Evolutionary conservation across 2,329 filamentous ascomycete genomes (phyloP).

Genomic region (Corynespora cassiicola): DNA sequence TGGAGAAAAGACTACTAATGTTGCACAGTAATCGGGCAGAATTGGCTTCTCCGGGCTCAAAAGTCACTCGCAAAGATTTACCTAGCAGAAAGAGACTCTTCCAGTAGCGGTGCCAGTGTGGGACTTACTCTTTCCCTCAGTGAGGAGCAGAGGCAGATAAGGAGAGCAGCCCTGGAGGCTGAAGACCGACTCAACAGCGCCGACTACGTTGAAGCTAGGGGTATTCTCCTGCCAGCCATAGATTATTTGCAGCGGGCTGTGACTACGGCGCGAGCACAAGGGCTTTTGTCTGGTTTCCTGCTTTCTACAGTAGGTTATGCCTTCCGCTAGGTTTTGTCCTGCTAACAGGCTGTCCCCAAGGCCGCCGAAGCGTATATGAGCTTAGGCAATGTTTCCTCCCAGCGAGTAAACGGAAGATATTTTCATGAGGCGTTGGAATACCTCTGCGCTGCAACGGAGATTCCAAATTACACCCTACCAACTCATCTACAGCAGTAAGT

Average conservation of each 20-base stretch:
- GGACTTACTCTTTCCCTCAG: slow-evolving; percentile 21
- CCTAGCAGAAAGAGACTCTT: slow-evolving; percentile 49
- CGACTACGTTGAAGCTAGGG: slow-evolving; percentile 61
- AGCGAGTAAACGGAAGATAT: slow-evolving; percentile 51
- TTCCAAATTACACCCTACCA: slow-evolving; percentile 52
- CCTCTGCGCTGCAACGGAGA: slow-evolving; percentile 51
- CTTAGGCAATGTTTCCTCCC: slow-evolving; percentile 57
- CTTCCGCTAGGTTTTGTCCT: slow-evolving; percentile 3
- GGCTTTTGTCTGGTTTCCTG: slow-evolving; percentile 49
- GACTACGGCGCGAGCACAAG: slow-evolving; percentile 48
- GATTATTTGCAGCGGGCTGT: slow-evolving; percentile 59
- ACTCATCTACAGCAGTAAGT: slow-evolving; percentile 55
- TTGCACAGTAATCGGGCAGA: slow-evolving; percentile 54
- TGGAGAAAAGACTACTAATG: slow-evolving; percentile 6
- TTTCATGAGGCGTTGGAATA: slow-evolving; percentile 56
- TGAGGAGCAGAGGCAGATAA: slow-evolving; percentile 25
- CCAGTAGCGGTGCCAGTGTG: slow-evolving; percentile 40
- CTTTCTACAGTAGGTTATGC: slow-evolving; percentile 51
- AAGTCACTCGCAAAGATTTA: slow-evolving; percentile 57
- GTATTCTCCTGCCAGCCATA: slow-evolving; percentile 57
- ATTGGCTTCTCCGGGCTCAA: slow-evolving; percentile 61
- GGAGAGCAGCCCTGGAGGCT: slow-evolving; percentile 37
- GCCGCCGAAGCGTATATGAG: slow-evolving; percentile 61
- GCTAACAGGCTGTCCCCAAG: slow-evolving; percentile 21
- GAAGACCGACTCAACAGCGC: slow-evolving; percentile 45